These are phyloP conservation scores for Sodiomyces alkalinus DNA, from an alignment of 2,329 filamentous ascomycete species.

Conservation along the genomic window DNA sequence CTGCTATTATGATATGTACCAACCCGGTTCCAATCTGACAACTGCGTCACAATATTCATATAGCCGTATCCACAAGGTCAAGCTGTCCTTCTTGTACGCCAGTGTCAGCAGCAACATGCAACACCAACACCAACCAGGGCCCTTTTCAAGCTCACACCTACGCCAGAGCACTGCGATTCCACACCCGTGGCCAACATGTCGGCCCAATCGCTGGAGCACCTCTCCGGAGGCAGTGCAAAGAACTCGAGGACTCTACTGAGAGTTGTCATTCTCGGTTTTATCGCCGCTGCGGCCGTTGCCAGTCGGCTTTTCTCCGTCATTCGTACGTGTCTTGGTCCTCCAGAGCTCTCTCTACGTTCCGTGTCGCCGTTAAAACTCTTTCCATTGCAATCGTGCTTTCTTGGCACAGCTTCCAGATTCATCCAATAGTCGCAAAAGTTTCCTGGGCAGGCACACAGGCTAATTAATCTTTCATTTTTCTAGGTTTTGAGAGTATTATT, in stretches of 20 bases:
- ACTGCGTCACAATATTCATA: too few relatives aligned
- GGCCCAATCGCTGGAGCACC: slow-evolving; percentile 30
- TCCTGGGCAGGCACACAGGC: too few relatives aligned
- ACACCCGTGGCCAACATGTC: slow-evolving; percentile 21
- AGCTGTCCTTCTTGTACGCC: slow-evolving; percentile 3
- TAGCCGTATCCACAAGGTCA: slow-evolving; percentile 2
- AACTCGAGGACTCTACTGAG: slow-evolving; percentile 76
- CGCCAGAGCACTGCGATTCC: slow-evolving; percentile 4
- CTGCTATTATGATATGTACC: too few relatives aligned
- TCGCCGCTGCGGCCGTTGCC: slow-evolving; percentile 80
- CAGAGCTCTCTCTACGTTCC: too few relatives aligned
- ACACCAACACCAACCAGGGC: slow-evolving; percentile 6
- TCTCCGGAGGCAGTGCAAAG: slow-evolving; percentile 65
- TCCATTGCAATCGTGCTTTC: background rate
- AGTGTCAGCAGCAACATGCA: background rate
- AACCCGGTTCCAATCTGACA: too few relatives aligned
- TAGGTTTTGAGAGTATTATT: slow-evolving; percentile 97
- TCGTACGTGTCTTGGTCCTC: slow-evolving; percentile 42
- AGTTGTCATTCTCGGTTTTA: slow-evolving; percentile 78
- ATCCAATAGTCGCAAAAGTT: too few relatives aligned
- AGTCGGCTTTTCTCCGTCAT: slow-evolving; percentile 98
- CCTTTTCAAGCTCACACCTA: slow-evolving; percentile 14
- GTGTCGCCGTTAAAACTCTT: too few relatives aligned
- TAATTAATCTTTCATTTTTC: background rate
- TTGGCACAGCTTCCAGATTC: background rate